Percentiles rank a stretch among this genome's conserved stretches.
Evolutionary conservation across 495 filamentous ascomycete genomes (phyloP).

Genomic region (Xylaria acuta): DNA sequence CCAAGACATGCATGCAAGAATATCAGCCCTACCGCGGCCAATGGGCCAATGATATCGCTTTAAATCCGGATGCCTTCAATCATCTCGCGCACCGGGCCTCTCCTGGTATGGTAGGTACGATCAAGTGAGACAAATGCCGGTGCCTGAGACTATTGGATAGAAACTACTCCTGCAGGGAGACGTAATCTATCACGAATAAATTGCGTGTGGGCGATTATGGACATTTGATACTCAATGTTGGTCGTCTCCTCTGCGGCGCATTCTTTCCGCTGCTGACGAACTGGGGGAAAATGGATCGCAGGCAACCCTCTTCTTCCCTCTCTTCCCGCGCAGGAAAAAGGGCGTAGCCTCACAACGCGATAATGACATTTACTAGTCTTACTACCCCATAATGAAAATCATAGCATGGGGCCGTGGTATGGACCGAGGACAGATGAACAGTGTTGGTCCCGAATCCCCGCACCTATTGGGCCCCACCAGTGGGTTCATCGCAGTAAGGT

Average conservation of each 20-base stretch:
- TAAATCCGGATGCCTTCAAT: conserved; percentile 15
- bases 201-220: conserved; percentile 17
- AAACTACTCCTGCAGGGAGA: conserved; percentile 27
- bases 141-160: conserved; percentile 32
- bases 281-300: not conserved
- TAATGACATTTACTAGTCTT: not conserved
- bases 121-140: conserved; percentile 35
- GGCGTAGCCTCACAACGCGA: not conserved
- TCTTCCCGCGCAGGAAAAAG: not conserved
- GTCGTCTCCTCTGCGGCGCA: not conserved
- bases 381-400: not conserved
- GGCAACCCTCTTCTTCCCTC: not conserved
- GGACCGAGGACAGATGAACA: not conserved
- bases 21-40: conserved; percentile 16
- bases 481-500: not conserved
- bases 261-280: not conserved
- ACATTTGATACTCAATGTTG: not conserved
- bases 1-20: conserved; percentile 20
- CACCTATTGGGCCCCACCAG: not conserved
- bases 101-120: conserved; percentile 20
- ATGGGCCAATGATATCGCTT: not conserved
- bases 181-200: conserved; percentile 35
- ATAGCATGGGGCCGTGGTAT: not conserved
- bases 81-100: conserved; percentile 12
- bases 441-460: not conserved